phyloP scores from a whole-genome alignment of 371 early-diverging fungal genomes.

The Rhizomucor pusillus region DNA sequence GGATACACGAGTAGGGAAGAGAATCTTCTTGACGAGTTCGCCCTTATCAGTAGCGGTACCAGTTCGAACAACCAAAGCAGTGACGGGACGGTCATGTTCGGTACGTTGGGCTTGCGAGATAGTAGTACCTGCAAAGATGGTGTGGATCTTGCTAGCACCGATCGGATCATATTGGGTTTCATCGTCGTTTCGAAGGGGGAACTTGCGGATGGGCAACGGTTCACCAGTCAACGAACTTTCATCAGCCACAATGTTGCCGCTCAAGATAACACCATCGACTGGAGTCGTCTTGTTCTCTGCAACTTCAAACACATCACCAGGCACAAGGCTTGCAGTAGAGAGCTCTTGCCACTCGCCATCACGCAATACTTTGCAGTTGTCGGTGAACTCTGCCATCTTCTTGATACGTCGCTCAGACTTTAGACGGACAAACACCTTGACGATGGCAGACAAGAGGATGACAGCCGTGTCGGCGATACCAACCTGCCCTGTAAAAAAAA shows the following conservation, averaged over 20 bases:
- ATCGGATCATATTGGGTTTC: constrained; percentile 30
- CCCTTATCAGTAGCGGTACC: constrained; percentile 78
- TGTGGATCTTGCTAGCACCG: constrained; percentile 52
- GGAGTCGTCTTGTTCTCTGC: constrained; percentile 52
- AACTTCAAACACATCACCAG: constrained; percentile 74
- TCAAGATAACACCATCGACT: constrained; percentile 68
- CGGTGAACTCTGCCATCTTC: constrained; percentile 63
- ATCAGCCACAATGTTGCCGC: constrained; percentile 70
- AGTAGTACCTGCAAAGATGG: constrained; percentile 52
- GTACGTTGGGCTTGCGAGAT: constrained; percentile 44
- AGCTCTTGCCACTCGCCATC: constrained; percentile 55
- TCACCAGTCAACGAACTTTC: constrained; percentile 73
- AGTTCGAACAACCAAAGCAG: constrained; percentile 67
- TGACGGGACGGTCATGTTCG: constrained; percentile 31
- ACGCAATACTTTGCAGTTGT: constrained; percentile 48
- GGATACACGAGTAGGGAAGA: constrained; percentile 61
- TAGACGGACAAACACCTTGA: constrained; percentile 67
- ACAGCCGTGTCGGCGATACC: constrained; percentile 73
- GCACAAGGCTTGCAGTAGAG: constrained; percentile 59
- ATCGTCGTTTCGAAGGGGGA: constrained; percentile 41
- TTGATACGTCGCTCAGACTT: constrained; percentile 66
- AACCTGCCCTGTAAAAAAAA: constrained; percentile 44
- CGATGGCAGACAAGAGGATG: constrained; percentile 65
- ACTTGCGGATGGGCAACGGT: constrained; percentile 62
- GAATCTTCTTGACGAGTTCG: constrained; percentile 70